phyloP scores from a whole-genome alignment of 345 rosid species.

The Raphanus sativus region DNA sequence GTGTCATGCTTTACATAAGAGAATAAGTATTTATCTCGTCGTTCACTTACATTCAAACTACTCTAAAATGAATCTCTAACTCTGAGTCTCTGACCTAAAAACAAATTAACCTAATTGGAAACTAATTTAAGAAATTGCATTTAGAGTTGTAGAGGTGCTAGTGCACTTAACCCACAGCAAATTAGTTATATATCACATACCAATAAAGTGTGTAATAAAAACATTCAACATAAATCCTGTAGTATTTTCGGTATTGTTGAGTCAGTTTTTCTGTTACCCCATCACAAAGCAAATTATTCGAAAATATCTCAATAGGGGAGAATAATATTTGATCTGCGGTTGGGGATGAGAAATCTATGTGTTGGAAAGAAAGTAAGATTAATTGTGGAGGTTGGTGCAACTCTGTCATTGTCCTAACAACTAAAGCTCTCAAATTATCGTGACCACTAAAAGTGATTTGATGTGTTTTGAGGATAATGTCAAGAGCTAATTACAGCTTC shows the following conservation, averaged over 20 bases:
- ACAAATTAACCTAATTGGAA: too few species aligned
- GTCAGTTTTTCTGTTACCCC: not conserved
- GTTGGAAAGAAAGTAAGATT: slow-evolving; percentile 8
- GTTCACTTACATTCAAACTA: not conserved
- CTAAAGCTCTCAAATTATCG: slow-evolving; percentile 20
- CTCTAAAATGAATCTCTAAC: not conserved
- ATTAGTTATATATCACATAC: not conserved
- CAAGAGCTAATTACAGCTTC: not conserved
- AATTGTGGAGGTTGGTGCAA: slow-evolving; percentile 27
- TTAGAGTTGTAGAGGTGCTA: not conserved
- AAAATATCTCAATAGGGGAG: not conserved
- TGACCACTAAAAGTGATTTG: slow-evolving; percentile 17
- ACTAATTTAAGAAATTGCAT: not conserved
- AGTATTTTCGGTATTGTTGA: not conserved
- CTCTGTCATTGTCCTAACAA: slow-evolving; percentile 19
- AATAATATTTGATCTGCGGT: slow-evolving; percentile 1
- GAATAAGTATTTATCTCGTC: not conserved
- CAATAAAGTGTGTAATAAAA: not conserved
- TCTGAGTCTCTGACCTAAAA: not conserved
- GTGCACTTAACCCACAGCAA: not conserved
- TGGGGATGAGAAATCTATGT: slow-evolving; percentile 9
- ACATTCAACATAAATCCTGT: not conserved
- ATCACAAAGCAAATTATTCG: not conserved
- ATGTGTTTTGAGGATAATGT: not conserved
- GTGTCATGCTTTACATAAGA: not conserved